Evolutionary conservation across 2,329 filamentous ascomycete genomes (phyloP).

Genomic region (Albophoma yamanashiensis): DNA sequence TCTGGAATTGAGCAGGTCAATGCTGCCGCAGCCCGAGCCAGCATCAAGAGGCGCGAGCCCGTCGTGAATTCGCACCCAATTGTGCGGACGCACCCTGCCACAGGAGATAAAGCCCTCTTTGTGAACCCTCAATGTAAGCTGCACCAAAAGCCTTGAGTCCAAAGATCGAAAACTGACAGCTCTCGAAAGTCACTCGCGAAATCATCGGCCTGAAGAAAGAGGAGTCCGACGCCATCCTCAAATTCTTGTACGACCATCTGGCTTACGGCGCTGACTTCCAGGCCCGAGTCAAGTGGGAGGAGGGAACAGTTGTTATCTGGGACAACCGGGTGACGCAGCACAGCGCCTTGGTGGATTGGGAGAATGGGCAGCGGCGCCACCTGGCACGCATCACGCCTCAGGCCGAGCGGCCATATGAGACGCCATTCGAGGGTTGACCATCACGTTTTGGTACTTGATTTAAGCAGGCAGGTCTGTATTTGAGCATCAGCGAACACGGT

Average conservation of each 20-base stretch:
- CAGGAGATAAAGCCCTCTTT: constrained; percentile 74
- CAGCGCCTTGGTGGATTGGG: constrained; percentile 73
- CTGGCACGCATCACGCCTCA: constrained; percentile 75
- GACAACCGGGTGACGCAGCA: constrained; percentile 76
- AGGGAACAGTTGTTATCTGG: constrained; percentile 76
- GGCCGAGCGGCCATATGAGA: constrained; percentile 69
- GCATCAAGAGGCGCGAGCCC: constrained; percentile 65
- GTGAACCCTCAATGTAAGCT: constrained; percentile 72
- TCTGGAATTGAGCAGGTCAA: constrained; percentile 74
- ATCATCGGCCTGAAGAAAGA: constrained; percentile 82
- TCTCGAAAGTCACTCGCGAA: constrained; percentile 54
- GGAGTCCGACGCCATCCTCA: constrained; percentile 65
- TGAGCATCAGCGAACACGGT: background rate
- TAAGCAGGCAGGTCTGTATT: background rate
- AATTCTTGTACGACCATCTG: constrained; percentile 54
- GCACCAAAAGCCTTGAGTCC: background rate
- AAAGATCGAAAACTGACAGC: background rate
- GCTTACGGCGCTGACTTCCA: constrained; percentile 53
- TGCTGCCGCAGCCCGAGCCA: constrained; percentile 52
- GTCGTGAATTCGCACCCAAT: constrained; percentile 67
- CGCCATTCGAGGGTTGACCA: constrained; percentile 26
- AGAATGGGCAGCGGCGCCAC: constrained; percentile 66
- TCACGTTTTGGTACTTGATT: background rate
- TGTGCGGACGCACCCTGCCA: constrained; percentile 70
- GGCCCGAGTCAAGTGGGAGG: constrained; percentile 65